Evolutionary conservation across 1,139 yeast genomes (phyloP), one percentile per base, ranked within the genome.

Genomic region (Geotrichum aggregatum): DNA sequence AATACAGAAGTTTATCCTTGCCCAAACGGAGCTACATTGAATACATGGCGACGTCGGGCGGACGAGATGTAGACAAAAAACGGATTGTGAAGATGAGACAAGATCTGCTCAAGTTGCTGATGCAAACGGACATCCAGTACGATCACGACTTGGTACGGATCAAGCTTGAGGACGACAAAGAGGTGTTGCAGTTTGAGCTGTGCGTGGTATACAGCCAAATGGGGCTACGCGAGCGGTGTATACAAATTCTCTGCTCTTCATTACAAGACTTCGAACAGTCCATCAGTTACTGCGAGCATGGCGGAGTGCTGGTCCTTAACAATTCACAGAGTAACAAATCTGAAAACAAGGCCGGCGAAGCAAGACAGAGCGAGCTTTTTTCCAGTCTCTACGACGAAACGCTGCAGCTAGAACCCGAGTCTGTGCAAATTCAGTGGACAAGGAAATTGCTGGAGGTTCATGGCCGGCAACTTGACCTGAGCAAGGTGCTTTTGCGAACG

Each of bases 1-100:
- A 56, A n/a, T 73, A 70, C 55, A 57, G 63, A n/a, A 54, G 56
- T n/a, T 58, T 66, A 8, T 52, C 54, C 5, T 58, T 66, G 38
- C 75, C 76, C 4, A 71, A 71, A 50, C 62, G 68, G n/a, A 55
- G 65, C 5, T 73, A 64, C 50, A 53, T 61, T 11, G 63, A 64
- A 24, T 71, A 62, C 58, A 56, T 71, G 43, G 50, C 48, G 35
- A 35, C 34, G 2, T 33, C 50, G 22, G 47, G 40, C 14, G 34
- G 36, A 11, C 48, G 47, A 8, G 44, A 45, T 21, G 16, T 30
- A 16, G 54, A 41, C 26, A 31, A 36, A 18, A 46, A 24, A 31
- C 39, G 34, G 35, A 28, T 50, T 18, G 38, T 46, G 19, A 31
- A 54, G 31, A 54, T 62, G 50, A 61, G 73, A n/a, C 45, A 61